These are phyloP conservation scores for Parastagonospora avenae DNA, from an alignment of 2,329 filamentous ascomycete species.

Conservation along the genomic window DNA sequence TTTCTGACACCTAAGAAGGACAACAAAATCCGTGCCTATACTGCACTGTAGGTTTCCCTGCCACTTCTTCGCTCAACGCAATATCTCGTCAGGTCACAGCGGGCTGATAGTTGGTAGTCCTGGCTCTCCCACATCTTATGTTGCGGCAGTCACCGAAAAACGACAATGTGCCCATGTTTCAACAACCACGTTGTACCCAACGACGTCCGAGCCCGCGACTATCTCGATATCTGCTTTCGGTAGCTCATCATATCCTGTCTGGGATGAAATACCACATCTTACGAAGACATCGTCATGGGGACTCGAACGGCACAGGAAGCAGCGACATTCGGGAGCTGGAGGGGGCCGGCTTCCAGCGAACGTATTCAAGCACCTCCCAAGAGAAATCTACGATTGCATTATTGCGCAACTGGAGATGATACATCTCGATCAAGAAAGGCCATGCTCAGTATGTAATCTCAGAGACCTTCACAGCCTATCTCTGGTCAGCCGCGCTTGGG, in stretches of 20 bases:
- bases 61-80: too few relatives aligned
- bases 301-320: slow-evolving; percentile 35
- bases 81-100: too few relatives aligned
- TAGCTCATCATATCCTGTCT: slow-evolving; percentile 3
- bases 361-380: slow-evolving; percentile 56
- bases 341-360: slow-evolving; percentile 26
- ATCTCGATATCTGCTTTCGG: slow-evolving; percentile 1
- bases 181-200: not conserved
- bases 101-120: too few relatives aligned
- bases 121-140: too few relatives aligned
- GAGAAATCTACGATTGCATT: slow-evolving; percentile 62
- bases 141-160: too few relatives aligned
- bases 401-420: slow-evolving; percentile 56
- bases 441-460: slow-evolving; percentile 61
- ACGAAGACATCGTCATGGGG: slow-evolving; percentile 49
- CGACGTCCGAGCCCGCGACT: not conserved
- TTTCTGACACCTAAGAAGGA: too few relatives aligned
- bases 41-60: too few relatives aligned
- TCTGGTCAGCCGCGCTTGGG: slow-evolving; percentile 62
- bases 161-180: too few relatives aligned
- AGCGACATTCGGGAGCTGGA: slow-evolving; percentile 26
- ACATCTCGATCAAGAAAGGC: slow-evolving; percentile 42
- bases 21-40: too few relatives aligned
- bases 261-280: slow-evolving; percentile 23
- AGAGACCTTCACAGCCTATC: slow-evolving; percentile 60